A percentile compares a stretch with the other conserved stretches of the same genome.
Evolutionary conservation across 345 rosid genomes (phyloP).

Genomic region (Mercurialis annua): DNA sequence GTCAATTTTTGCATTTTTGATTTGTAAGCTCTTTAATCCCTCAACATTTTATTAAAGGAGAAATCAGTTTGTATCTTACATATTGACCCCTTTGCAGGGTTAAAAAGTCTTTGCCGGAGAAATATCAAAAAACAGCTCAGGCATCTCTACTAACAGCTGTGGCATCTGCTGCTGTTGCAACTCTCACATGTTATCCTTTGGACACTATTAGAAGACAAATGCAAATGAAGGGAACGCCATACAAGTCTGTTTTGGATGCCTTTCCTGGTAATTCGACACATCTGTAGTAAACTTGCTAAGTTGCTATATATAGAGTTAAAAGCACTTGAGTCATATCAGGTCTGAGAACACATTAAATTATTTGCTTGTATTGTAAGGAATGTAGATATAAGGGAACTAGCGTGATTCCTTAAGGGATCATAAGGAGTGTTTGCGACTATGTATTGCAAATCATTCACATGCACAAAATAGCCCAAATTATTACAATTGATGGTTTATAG

Average conservation of each 20-base stretch:
- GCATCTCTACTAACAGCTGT: conserved; percentile 81
- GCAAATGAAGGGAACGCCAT: conserved; percentile 93
- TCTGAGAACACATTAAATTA: background rate
- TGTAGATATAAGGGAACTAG: background rate
- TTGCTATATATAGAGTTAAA: background rate
- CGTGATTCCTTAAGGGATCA: background rate
- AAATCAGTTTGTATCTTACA: background rate
- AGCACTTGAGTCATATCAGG: background rate
- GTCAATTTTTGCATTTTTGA: conserved; percentile 92
- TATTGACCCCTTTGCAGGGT: conserved; percentile 44
- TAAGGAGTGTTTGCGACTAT: background rate
- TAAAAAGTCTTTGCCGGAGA: conserved; percentile 88
- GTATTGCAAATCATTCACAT: background rate
- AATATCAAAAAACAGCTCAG: conserved; percentile 65
- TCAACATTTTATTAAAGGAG: conserved; percentile 3
- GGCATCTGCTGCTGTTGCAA: conserved; percentile 78
- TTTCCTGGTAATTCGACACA: conserved; percentile 49
- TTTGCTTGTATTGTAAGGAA: background rate
- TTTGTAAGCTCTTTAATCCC: conserved; percentile 56
- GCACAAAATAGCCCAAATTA: background rate
- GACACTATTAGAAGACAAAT: conserved; percentile 97
- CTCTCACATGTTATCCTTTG: conserved; percentile 89
- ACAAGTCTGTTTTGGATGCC: conserved; percentile 82
- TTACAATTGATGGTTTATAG: background rate
- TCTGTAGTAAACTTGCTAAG: background rate